Conservation (phyloP, 1,284 basidiomycete species). For the Athelia sp. region DNA sequence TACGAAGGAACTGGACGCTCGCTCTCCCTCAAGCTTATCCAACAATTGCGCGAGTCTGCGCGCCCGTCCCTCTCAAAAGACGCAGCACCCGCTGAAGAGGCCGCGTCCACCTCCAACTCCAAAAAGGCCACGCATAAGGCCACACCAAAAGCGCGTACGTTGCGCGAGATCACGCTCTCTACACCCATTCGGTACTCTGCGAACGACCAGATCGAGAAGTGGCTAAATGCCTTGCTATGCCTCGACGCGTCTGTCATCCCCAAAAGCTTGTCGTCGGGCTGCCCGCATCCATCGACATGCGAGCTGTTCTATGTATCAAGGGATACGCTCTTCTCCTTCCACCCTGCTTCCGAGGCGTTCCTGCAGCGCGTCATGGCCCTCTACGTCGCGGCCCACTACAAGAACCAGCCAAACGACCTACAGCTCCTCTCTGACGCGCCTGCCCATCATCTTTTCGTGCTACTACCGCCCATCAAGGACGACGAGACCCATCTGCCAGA, state of each 20-base stretch:
- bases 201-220: constrained; percentile 90
- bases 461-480: constrained; percentile 87
- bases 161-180: constrained; percentile 93
- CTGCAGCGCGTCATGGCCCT: constrained; percentile 98
- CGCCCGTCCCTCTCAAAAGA: constrained; percentile 67
- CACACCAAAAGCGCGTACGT: constrained; percentile 65
- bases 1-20: constrained; percentile 99
- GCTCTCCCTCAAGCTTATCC: constrained; percentile 94
- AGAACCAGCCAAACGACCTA: constrained; percentile 98
- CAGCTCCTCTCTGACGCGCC: constrained; percentile 97
- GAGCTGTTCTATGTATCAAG: constrained; percentile 95
- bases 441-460: constrained; percentile 94
- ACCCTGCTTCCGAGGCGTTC: constrained; percentile 95
- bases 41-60: constrained; percentile 91
- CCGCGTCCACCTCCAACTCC: constrained; percentile 37
- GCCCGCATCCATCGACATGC: constrained; percentile 91
- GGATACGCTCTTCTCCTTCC: constrained; percentile 96
- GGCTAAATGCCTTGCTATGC: constrained; percentile 91
- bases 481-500: constrained; percentile 86
- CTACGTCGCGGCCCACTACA: constrained; percentile 97
- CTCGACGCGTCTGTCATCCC: constrained; percentile 83
- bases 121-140: constrained; percentile 48
- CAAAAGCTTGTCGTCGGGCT: constrained; percentile 66
- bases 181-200: constrained; percentile 92
- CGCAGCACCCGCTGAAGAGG: constrained; percentile 37